Evolutionary conservation across 805 yeast species (phyloP), one percentile per base, ranked within the genome.

Genomic region (Tetrapisispora namnaoensis): DNA sequence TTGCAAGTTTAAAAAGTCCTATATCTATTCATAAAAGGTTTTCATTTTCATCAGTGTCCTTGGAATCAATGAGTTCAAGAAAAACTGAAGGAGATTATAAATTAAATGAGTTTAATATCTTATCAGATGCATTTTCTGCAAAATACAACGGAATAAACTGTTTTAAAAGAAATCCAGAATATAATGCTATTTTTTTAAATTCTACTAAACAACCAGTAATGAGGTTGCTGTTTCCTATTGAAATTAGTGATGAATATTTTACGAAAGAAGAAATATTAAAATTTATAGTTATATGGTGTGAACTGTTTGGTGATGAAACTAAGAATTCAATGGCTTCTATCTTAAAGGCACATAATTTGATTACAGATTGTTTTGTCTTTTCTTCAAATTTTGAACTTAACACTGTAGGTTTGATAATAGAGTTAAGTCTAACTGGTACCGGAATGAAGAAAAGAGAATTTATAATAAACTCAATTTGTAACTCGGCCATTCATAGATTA

Each of bases 231-330:
- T 81, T 78, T 60, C 82, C 80, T 0, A 51, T 70, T 1, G 27
- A 44, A 4, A 43, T 50, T 1, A 46, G 46, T 1, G 20, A 34
- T 8, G 36, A 53, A 14, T 14, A 43, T 7, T 58, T 63, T 13
- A 35, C 59, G 0, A 10, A 51, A 5, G 58, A 50, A 37, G 66
- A 68, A 22, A 14, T 63, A 1, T 38, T 48, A 10, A 58, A 71
- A 10, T 71, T 67, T 42, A 63, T 68, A 30, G 62, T 62, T 11
- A 60, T 73, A 3, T 79, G 87, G 82, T 72, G 79, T 47, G 75
- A 76, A 43, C 47, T 83, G 0, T 63, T 82, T 45, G 91, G 91
- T 1, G 81, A 79, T 60, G 91, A 84, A 63, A 64, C 79, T 4
- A 49, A 54, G 1, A 74, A 74, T 0, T 76, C 87, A 0, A 57